phyloP scores from a whole-genome alignment of 2,329 filamentous ascomycete genomes.

The Sporothrix luriei region DNA sequence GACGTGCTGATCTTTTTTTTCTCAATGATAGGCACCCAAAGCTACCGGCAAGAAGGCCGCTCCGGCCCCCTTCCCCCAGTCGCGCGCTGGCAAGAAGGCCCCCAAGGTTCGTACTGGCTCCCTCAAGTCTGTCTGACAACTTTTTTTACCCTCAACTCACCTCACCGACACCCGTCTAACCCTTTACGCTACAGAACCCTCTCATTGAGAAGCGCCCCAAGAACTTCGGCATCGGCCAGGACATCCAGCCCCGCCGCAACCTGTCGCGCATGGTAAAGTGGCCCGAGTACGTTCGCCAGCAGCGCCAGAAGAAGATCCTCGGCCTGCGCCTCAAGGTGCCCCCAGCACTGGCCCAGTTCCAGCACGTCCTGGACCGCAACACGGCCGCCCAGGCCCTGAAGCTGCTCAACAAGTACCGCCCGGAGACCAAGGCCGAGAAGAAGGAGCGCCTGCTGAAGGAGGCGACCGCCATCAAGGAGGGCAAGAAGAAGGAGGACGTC shows the following conservation, averaged over 20 bases:
- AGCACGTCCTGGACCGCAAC: conserved; percentile 95
- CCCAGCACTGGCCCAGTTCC: conserved; percentile 95
- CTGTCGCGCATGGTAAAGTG: conserved; percentile 98
- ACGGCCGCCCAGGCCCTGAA: conserved; percentile 97
- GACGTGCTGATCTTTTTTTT: conserved; percentile 95
- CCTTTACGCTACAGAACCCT: conserved; percentile 71
- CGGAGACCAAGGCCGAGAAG: conserved; percentile 99
- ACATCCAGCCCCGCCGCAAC: conserved; percentile 96
- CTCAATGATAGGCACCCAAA: conserved; percentile 99
- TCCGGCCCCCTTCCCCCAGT: conserved; percentile 92
- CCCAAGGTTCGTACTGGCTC: conserved; percentile 74
- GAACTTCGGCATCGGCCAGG: conserved; percentile 99
- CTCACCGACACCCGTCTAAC: conserved; percentile 34
- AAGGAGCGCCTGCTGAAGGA: conserved; percentile 99
- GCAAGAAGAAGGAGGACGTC: conserved; percentile 99
- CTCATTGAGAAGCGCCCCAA: conserved; percentile 97
- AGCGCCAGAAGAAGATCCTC: conserved; percentile 93
- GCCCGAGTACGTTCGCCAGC: conserved; percentile 98
- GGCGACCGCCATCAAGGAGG: conserved; percentile 95
- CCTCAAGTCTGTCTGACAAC: too few species aligned
- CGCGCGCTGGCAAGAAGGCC: conserved; percentile 94
- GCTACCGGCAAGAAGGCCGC: conserved; percentile 90
- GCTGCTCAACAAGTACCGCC: conserved; percentile 99
- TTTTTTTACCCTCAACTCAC: too few species aligned
- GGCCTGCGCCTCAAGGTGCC: conserved; percentile 98